Evolutionary conservation across 2,329 filamentous ascomycete genomes (phyloP).

Genomic region (Dactylellina parvicollis): DNA sequence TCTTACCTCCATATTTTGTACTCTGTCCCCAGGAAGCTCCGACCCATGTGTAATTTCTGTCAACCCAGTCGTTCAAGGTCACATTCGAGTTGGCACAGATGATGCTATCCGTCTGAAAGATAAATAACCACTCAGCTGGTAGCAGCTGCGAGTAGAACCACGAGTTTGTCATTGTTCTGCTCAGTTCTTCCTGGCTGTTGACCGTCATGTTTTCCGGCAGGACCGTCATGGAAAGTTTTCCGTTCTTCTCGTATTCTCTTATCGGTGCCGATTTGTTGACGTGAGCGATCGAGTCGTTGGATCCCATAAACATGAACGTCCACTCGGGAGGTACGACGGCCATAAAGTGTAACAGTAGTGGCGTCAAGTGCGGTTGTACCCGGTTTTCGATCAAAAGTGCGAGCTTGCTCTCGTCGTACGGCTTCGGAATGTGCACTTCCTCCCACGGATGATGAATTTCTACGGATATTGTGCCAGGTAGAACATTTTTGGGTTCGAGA

Average conservation of each 20-base stretch:
- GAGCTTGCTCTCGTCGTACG: conserved; percentile 62
- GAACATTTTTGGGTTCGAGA: conserved; percentile 1
- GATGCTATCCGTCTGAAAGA: conserved; percentile 69
- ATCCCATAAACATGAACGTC: conserved; percentile 70
- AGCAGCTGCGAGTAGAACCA: conserved; percentile 67
- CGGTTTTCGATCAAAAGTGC: conserved; percentile 69
- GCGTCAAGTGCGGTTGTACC: conserved; percentile 59
- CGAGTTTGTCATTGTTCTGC: conserved; percentile 66
- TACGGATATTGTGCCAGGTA: conserved; percentile 31
- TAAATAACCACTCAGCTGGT: conserved; percentile 67
- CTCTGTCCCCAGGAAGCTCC: conserved; percentile 63
- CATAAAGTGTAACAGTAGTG: conserved; percentile 68
- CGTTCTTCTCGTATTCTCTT: conserved; percentile 47
- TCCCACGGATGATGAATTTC: conserved; percentile 9
- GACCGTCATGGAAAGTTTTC: conserved; percentile 63
- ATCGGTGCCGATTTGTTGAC: conserved; percentile 59
- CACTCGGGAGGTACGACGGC: conserved; percentile 69
- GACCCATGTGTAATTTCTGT: conserved; percentile 67
- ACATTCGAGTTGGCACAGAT: conserved; percentile 66
- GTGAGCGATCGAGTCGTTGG: conserved; percentile 63
- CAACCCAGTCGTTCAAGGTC: conserved; percentile 65
- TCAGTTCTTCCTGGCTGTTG: conserved; percentile 66
- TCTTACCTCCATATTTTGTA: conserved; percentile 46
- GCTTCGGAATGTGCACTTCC: conserved; percentile 17
- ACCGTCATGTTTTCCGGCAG: conserved; percentile 68